Evolutionary conservation across 805 yeast species (phyloP), one percentile per base, ranked within the genome.

Genomic region (Barnettozyma sp.): DNA sequence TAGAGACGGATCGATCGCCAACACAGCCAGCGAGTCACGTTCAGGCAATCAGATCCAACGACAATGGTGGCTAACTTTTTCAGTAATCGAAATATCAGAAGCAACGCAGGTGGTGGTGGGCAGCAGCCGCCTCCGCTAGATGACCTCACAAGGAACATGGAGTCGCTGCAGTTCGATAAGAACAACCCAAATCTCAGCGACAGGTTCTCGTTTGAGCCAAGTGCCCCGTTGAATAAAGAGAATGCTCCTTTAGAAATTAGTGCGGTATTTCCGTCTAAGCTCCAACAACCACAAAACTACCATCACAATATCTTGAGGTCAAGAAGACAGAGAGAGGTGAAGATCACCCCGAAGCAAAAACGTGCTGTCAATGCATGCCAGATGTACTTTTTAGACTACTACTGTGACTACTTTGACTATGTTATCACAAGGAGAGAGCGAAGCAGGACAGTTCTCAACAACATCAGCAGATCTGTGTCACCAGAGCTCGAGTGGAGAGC

Each of bases 341-440:
- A 34, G 27, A 36, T 48, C 14, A 38, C 40, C n/a, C 38, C 41
- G 4, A 85, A 85, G 52, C 85, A 94, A 1, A 82, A 81, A 53
- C 69, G 98, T 41, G 64, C 85, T 41, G 94, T 88, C 7, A 82
- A 87, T 33, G 97, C 92, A 19, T 82, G 95, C 26, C 96, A 90
- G 56, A 74, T 87, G 76, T 94, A 82, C 61, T 92, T 92, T 52
- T 68, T 92, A 40, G 98, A 92, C 58, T 86, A 88, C 60, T 92
- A 92, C 59, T 90, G 95, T 62, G 98, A 92, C 58, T 78, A 83
- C 76, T 82, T 92, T 61, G 95, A 86, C 55, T 92, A 92, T 55
- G 82, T 90, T 22, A 82, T 88, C 45, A 76, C 76, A 43, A 76
- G 99, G 57, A 76, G 90, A 55, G 85, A 82, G 55, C 74, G 98